phyloP scores from a whole-genome alignment of 2,329 filamentous ascomycete genomes.

The Diaporthe destruens region DNA sequence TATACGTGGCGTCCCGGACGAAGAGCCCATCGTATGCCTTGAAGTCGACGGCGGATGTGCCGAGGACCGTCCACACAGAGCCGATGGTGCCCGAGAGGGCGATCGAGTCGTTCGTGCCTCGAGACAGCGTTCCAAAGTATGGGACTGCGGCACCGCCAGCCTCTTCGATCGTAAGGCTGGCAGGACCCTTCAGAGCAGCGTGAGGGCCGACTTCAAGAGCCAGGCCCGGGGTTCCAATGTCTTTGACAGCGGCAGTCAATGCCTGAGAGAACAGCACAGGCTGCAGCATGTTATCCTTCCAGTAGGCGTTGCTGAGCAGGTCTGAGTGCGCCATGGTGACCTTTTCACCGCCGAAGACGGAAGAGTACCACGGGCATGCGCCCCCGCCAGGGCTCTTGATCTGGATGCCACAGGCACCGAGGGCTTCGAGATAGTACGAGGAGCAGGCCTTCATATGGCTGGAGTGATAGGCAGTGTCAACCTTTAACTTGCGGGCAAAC shows the following conservation, averaged over 20 bases:
- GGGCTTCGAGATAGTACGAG: constrained; percentile 35
- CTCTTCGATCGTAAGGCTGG: constrained; percentile 49
- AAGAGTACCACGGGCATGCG: constrained; percentile 44
- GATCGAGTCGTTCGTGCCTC: constrained; percentile 43
- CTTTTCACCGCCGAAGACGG: constrained; percentile 41
- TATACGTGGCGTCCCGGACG: constrained; percentile 18
- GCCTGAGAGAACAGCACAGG: constrained; percentile 46
- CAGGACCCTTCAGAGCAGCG: constrained; percentile 56
- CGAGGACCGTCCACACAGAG: constrained; percentile 40
- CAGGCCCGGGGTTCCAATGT: constrained; percentile 24
- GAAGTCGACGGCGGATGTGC: constrained; percentile 25
- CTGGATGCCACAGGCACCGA: constrained; percentile 15
- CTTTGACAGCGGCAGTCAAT: constrained; percentile 34
- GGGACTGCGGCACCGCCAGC: constrained; percentile 41
- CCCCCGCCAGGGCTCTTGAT: background rate
- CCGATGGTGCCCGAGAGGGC: constrained; percentile 42
- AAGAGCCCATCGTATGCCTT: constrained; percentile 22
- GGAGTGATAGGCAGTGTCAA: constrained; percentile 57
- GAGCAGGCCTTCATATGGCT: constrained; percentile 50
- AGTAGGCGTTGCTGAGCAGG: constrained; percentile 41
- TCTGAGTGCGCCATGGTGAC: constrained; percentile 4
- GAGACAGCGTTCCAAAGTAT: constrained; percentile 44
- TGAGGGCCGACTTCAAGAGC: constrained; percentile 51
- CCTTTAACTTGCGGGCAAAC: constrained; percentile 50
- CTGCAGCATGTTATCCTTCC: constrained; percentile 43